Percentiles rank a stretch among this genome's conserved stretches.
Conservation (phyloP, 2,329 filamentous ascomycete genomes). For the Fusarium pseudoanthophilum region DNA sequence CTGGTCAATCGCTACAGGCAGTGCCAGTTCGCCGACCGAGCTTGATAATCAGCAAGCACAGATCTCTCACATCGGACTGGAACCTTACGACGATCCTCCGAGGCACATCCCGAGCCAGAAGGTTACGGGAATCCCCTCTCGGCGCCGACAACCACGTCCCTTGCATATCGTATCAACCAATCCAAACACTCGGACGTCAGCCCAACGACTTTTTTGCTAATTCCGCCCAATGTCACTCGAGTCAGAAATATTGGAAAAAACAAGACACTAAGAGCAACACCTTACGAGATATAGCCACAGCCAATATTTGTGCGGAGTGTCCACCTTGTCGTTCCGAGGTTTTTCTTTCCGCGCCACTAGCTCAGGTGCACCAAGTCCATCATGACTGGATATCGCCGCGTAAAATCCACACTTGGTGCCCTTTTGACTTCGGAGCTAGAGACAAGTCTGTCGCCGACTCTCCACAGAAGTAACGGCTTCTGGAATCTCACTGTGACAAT, state of each 20-base stretch:
- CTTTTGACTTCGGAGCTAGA: slow-evolving; percentile 2
- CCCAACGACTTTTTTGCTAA: not conserved
- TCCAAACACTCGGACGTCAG: not conserved
- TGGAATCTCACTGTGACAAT: not conserved
- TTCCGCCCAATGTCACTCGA: not conserved
- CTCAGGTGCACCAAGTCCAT: not conserved
- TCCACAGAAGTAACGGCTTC: slow-evolving; percentile 1
- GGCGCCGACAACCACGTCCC: not conserved
- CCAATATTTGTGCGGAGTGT: not conserved
- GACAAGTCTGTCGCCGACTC: not conserved
- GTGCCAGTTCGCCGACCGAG: not conserved
- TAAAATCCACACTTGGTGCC: slow-evolving; percentile 4
- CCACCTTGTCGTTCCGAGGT: not conserved
- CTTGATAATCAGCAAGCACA: not conserved
- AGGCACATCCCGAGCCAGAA: not conserved
- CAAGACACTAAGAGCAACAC: not conserved
- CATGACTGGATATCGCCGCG: not conserved
- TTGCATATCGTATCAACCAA: not conserved
- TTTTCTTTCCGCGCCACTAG: not conserved
- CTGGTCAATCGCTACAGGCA: not conserved
- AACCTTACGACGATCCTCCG: not conserved
- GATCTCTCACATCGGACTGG: not conserved
- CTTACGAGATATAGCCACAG: not conserved
- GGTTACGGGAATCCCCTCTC: not conserved
- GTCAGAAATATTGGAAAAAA: not conserved